Conservation (phyloP, 495 filamentous ascomycete genomes). For the Penicillium subrubescens region DNA sequence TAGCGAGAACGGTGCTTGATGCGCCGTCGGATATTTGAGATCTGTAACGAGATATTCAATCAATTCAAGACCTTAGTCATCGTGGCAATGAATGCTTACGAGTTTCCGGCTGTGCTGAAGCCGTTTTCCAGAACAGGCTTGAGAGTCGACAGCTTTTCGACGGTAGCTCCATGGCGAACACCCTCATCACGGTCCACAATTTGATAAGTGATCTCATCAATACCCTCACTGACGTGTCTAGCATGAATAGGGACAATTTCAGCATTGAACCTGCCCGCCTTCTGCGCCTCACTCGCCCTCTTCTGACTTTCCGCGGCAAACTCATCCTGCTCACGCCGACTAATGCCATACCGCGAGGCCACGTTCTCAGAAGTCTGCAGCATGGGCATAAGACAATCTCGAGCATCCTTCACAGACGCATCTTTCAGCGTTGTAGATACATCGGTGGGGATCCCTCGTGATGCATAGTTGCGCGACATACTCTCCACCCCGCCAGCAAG, state of each 20-base stretch:
- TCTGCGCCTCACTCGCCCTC: slow-evolving; percentile 77
- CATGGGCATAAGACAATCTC: slow-evolving; percentile 83
- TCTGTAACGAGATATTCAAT: neutral
- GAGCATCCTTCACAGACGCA: slow-evolving; percentile 62
- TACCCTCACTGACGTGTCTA: slow-evolving; percentile 65
- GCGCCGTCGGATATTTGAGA: slow-evolving; percentile 56
- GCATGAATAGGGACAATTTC: slow-evolving; percentile 81
- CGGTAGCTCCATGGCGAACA: slow-evolving; percentile 77
- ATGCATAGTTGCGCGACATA: slow-evolving; percentile 70
- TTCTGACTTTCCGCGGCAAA: slow-evolving; percentile 78
- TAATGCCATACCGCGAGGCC: slow-evolving; percentile 73
- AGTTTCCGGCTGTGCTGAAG: slow-evolving; percentile 68
- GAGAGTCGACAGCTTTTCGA: slow-evolving; percentile 71
- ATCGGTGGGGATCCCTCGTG: slow-evolving; percentile 69
- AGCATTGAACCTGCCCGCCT: slow-evolving; percentile 76
- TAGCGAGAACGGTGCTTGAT: slow-evolving; percentile 81
- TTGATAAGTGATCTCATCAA: slow-evolving; percentile 66
- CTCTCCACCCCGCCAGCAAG: slow-evolving; percentile 79
- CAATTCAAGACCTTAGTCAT: neutral
- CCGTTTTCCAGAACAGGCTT: slow-evolving; percentile 82
- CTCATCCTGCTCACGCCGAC: slow-evolving; percentile 70
- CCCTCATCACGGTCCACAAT: slow-evolving; percentile 80
- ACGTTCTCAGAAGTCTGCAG: slow-evolving; percentile 91
- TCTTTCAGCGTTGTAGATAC: slow-evolving; percentile 62
- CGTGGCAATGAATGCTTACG: slow-evolving; percentile 14